Evolutionary conservation across 1,284 basidiomycete genomes (phyloP), one percentile per base, ranked within the genome.

Genomic region (Tausonia pullulans): DNA sequence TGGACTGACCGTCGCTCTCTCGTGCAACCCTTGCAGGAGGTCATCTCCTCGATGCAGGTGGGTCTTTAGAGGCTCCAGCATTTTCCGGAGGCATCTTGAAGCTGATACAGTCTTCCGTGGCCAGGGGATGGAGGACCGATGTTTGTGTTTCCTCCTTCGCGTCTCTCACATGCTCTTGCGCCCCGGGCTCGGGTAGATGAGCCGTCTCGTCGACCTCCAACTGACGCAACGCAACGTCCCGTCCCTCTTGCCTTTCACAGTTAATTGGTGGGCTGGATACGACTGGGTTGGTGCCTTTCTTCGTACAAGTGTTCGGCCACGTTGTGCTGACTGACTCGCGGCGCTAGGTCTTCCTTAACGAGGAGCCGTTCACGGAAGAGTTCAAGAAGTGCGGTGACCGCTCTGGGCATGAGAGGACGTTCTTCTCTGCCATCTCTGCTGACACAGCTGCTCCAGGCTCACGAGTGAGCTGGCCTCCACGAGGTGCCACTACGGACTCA

Each of bases 261-360:
- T 60, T 46, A 60, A 60, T 27, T 60, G 58, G 58, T 60, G 58
- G 58, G 58, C 58, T 4, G 58, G 58, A 7, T 60, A 60, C 50
- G 58, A 55, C 48, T 14, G 8, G 48, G 10, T 55, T 16, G n/a
- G n/a, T 7, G 11, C 13, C 43, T 16, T 10, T 10, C 49, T n/a
- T 9, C 10, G 7, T 41, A 45, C 39, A 11, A 40, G 48, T 51
- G 49, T 46, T 50, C 27, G 56, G 51, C 41, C 3, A 52, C 50
- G 3, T 27, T 43, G 27, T 7, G 43, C 11, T 55, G 3, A 39
- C 51, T 13, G 4, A 39, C 45, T 60, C n/a, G 39, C 16, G 7
- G 56, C 58, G 16, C 45, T 93, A 88, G 71, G 85, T 90, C 50
- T 88, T 94, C 76, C 78, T 94, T 64, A 93, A 93, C 71, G 90